Percentiles rank a stretch among this genome's conserved stretches.
phyloP scores from a whole-genome alignment of 2,329 filamentous ascomycete species.

The Akanthomyces muscarius region DNA sequence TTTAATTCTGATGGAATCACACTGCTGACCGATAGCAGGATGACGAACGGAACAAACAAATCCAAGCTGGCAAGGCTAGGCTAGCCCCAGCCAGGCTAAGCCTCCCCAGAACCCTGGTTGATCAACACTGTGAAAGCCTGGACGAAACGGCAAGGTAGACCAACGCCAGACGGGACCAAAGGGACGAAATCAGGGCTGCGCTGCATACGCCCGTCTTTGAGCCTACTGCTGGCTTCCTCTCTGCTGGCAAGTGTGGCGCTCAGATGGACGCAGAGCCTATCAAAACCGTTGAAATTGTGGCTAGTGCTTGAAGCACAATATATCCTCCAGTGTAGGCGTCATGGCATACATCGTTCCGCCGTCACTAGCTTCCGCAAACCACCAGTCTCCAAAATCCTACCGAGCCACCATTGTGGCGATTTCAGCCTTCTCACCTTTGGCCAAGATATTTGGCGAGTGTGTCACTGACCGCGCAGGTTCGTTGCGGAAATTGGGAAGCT shows the following conservation, averaged over 20 bases:
- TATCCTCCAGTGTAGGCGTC: background rate
- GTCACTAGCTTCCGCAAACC: background rate
- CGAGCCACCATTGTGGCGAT: background rate
- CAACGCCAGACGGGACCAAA: background rate
- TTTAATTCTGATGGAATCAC: background rate
- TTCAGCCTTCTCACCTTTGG: too few species aligned
- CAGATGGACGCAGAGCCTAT: background rate
- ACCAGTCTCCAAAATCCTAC: background rate
- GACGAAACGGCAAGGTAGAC: background rate
- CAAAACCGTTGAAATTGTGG: background rate
- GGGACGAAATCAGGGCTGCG: background rate
- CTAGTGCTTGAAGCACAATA: background rate
- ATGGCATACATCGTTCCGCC: background rate
- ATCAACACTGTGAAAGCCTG: background rate
- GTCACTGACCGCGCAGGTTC: background rate
- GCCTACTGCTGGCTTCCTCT: background rate
- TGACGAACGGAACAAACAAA: background rate
- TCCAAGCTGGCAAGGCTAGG: background rate
- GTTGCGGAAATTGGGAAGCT: too few species aligned
- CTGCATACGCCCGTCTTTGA: background rate
- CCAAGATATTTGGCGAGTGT: background rate
- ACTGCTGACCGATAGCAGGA: background rate
- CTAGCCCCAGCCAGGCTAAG: background rate
- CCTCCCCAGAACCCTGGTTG: conserved; percentile 1
- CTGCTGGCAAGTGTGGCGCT: background rate